Base-by-base conservation (phyloP, 108 stramenopile species). In the Pinguiococcus pyrenoidosus region DNA sequence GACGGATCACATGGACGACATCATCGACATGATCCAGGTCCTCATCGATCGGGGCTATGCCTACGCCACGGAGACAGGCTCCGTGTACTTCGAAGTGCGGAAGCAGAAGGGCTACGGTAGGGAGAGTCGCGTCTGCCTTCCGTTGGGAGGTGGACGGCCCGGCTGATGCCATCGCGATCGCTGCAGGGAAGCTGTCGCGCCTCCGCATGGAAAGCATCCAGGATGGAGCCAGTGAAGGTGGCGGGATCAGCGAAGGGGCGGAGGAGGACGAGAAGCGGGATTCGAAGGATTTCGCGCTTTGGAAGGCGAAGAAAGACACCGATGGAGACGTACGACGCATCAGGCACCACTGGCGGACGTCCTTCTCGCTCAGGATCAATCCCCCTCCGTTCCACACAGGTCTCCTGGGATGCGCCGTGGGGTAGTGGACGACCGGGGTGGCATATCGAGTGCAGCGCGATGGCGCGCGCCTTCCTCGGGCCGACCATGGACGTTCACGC, bases 361-460 rank as follows among this genome's bases (percentile, higher is more conserved):
- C n/a, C n/a, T n/a, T n/a, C n/a, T n/a, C n/a, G n/a, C n/a, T n/a
- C n/a, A n/a, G n/a, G n/a, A n/a, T n/a, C n/a, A n/a, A n/a, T n/a
- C n/a, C n/a, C n/a, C n/a, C n/a, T n/a, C n/a, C n/a, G n/a, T n/a
- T n/a, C n/a, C n/a, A n/a, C n/a, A n/a, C 84, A 90, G 63, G 76
- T 78, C 3, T 63, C 69, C 4, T 95, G 89, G 93, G 77, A 79
- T 34, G 75, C 56, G 9, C 42, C 71, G 16, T 74, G 89, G 57
- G 80, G 84, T 4, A 63, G 59, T 23, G 96, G 97, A 17, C 73
- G 93, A 13, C 97, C 97, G 2, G 97, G 97, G 26, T 99, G 97
- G 97, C 97, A 99, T 68, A 76, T 94, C 37, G 97, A 99, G 64
- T 99, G 97, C 65, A 68, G 68, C 22, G 92, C 91, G 36, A 99